A percentile compares a stretch with the other conserved stretches of the same genome.
Evolutionary conservation across 169 alveolate genomes (phyloP).

Genomic region (Plasmodium vivax): DNA sequence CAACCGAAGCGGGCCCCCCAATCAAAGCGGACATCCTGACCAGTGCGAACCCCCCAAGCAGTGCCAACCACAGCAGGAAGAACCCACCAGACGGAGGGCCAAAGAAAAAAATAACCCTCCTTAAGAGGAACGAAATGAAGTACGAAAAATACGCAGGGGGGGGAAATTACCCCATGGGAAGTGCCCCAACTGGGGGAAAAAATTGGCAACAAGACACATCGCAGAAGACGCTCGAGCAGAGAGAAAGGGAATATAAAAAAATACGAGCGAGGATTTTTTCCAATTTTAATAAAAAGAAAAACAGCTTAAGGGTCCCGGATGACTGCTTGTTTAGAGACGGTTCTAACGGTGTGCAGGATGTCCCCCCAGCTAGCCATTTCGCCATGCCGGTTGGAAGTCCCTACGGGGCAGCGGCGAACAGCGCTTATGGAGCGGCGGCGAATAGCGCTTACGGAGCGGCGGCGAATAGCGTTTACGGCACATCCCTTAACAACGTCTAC

Average conservation of each 20-base stretch:
- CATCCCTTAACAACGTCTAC: background rate
- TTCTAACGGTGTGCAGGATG: background rate
- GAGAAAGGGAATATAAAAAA: constrained; percentile 54
- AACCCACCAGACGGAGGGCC: background rate
- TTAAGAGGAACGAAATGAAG: constrained; percentile 34
- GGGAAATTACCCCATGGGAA: background rate
- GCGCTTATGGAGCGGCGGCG: background rate
- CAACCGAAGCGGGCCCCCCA: constrained; percentile 7
- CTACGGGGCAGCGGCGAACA: background rate
- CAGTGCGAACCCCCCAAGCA: background rate
- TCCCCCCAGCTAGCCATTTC: background rate
- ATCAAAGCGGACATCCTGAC: background rate
- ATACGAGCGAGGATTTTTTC: constrained; percentile 64
- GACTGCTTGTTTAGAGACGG: background rate
- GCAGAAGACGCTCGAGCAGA: constrained; percentile 45
- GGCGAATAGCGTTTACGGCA: background rate
- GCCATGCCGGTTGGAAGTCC: background rate
- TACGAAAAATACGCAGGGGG: background rate
- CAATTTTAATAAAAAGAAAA: constrained; percentile 52
- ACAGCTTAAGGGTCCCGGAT: background rate
- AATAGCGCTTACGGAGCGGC: background rate
- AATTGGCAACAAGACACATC: background rate
- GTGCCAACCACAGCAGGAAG: background rate
- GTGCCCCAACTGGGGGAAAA: background rate
- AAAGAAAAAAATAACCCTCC: constrained; percentile 23